Evolutionary conservation across 2,329 filamentous ascomycete genomes (phyloP).

Genomic region (Colletotrichum tabaci): DNA sequence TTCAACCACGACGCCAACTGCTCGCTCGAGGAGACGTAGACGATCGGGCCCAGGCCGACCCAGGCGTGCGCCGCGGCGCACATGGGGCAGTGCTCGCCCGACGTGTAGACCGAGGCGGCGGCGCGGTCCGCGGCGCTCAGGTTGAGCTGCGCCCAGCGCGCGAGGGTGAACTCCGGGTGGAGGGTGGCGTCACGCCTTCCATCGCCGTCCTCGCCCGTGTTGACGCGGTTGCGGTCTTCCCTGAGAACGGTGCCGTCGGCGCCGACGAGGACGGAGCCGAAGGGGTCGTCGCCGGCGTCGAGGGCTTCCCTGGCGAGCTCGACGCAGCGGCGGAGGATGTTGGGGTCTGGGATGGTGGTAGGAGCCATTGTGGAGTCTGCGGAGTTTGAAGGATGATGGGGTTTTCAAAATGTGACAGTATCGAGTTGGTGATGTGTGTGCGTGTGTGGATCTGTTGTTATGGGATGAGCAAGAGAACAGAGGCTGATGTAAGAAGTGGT

Average conservation of each 20-base stretch:
- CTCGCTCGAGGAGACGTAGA: constrained; percentile 51
- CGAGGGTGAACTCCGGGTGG: constrained; percentile 56
- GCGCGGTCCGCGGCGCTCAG: constrained; percentile 57
- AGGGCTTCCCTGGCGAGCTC: constrained; percentile 55
- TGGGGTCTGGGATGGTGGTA: constrained; percentile 10
- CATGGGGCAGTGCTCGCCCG: constrained; percentile 57
- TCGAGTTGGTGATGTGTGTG: not conserved
- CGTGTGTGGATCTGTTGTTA: not conserved
- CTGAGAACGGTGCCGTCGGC: constrained; percentile 47
- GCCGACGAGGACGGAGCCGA: constrained; percentile 55
- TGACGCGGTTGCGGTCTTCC: constrained; percentile 53
- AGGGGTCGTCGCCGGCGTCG: constrained; percentile 54
- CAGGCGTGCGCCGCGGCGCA: constrained; percentile 54
- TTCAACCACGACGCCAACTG: constrained; percentile 49
- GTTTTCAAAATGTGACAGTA: no score
- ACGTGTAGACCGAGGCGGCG: constrained; percentile 53
- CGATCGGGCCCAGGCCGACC: constrained; percentile 53
- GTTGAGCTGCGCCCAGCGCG: constrained; percentile 54
- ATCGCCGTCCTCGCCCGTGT: constrained; percentile 48
- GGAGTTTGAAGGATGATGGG: not conserved
- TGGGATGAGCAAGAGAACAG: not conserved
- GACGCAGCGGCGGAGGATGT: constrained; percentile 45
- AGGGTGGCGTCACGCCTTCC: constrained; percentile 50
- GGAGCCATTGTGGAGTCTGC: constrained; percentile 34
- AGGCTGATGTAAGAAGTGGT: not conserved